Conservation (phyloP, 2,329 filamentous ascomycete species). For the Pseudocercospora crystallina region DNA sequence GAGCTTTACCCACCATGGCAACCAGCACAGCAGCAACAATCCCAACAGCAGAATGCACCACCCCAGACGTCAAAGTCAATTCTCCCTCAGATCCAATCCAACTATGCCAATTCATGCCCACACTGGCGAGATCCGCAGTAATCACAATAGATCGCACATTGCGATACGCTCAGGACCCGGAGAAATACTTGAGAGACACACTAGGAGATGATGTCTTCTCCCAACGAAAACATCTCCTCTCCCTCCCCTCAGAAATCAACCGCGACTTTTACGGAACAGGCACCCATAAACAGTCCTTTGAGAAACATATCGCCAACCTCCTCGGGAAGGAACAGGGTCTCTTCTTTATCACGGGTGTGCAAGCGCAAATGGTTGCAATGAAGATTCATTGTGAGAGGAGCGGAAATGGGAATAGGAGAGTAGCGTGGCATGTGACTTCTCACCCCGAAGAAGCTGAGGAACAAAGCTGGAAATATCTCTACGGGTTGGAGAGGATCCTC, state of each 20-base stretch:
- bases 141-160: too few species aligned
- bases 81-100: too few species aligned
- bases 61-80: too few species aligned
- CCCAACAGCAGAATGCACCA: too few species aligned
- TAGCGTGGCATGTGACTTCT: slow-evolving; percentile 25
- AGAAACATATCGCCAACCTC: slow-evolving; percentile 22
- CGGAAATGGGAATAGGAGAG: slow-evolving; percentile 4
- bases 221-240: slow-evolving; percentile 11
- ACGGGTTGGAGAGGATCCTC: slow-evolving; percentile 18
- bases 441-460: slow-evolving; percentile 25
- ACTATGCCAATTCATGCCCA: too few species aligned
- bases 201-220: slow-evolving; percentile 19
- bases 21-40: too few species aligned
- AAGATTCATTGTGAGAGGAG: slow-evolving; percentile 17
- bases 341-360: slow-evolving; percentile 29
- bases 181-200: slow-evolving; percentile 13
- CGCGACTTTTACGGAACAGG: slow-evolving; percentile 23
- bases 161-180: slow-evolving; percentile 17
- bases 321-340: slow-evolving; percentile 24
- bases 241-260: slow-evolving; percentile 17
- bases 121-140: too few species aligned
- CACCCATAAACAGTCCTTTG: slow-evolving; percentile 22
- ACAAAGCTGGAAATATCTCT: slow-evolving; percentile 15
- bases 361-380: slow-evolving; percentile 24
- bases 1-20: too few species aligned